Evolutionary conservation across 176 grass and related monocot genomes (phyloP).

Genomic region (Oryza coarctata): DNA sequence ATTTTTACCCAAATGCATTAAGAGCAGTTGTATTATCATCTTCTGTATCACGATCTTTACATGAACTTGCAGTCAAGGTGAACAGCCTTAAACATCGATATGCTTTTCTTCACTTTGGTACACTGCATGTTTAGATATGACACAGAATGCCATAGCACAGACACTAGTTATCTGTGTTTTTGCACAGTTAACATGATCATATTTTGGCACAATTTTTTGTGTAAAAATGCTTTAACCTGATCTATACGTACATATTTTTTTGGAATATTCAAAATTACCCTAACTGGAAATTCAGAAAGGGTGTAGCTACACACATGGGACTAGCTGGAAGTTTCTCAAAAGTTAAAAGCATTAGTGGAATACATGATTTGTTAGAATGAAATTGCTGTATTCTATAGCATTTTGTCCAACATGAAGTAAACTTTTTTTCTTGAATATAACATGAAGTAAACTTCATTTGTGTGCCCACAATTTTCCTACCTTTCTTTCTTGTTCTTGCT

Average conservation of each 20-base stretch:
- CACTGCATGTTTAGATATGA: not conserved
- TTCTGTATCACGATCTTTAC: conserved; percentile 90
- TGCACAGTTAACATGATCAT: not conserved
- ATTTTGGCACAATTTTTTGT: too few relatives aligned
- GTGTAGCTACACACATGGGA: too few relatives aligned
- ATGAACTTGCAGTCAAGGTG: conserved; percentile 99
- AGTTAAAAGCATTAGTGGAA: conserved; percentile 14
- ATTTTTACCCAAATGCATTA: conserved; percentile 98
- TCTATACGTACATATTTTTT: too few relatives aligned
- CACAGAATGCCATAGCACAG: not conserved
- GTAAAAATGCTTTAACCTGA: too few relatives aligned
- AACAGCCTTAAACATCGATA: conserved; percentile 18
- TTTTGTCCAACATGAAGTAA: conserved; percentile 30
- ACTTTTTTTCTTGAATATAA: too few relatives aligned
- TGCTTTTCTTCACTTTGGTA: conserved; percentile 4
- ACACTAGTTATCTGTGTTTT: not conserved
- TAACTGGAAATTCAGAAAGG: too few relatives aligned
- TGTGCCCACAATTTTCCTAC: not conserved
- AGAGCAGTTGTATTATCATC: conserved; percentile 95
- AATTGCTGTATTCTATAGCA: conserved; percentile 5
- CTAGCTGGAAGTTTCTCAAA: not conserved
- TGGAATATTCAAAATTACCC: too few relatives aligned
- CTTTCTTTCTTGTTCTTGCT: not conserved
- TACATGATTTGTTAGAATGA: conserved; percentile 2
- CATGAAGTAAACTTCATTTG: too few relatives aligned